phyloP scores from a whole-genome alignment of 805 yeast species.

The Suhomyces sp. region DNA sequence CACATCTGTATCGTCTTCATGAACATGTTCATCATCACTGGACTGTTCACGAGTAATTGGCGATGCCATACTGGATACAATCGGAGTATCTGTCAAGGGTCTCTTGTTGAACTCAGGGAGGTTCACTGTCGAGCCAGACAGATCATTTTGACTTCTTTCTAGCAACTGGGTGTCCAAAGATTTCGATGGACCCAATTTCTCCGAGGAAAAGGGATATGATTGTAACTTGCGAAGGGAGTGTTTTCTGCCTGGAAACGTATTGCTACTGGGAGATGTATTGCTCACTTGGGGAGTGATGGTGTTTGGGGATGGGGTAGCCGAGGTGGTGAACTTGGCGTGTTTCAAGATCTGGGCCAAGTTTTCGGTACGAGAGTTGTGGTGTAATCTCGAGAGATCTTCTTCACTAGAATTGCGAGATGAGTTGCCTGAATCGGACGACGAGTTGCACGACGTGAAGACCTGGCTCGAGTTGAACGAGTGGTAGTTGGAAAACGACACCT shows the following conservation, averaged over 20 bases:
- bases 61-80: constrained; percentile 54
- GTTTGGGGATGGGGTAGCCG: constrained; percentile 11
- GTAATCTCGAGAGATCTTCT: constrained; percentile 10
- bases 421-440: constrained; percentile 11
- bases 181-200: constrained; percentile 9
- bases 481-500: constrained; percentile 19
- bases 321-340: constrained; percentile 6
- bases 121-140: constrained; percentile 10
- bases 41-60: constrained; percentile 41
- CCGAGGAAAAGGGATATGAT: constrained; percentile 13
- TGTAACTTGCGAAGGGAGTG: constrained; percentile 13
- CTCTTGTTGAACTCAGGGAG: constrained; percentile 66
- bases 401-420: constrained; percentile 14
- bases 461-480: constrained; percentile 9
- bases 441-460: constrained; percentile 10
- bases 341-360: background rate
- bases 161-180: constrained; percentile 14
- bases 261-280: constrained; percentile 7
- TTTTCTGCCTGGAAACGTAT: constrained; percentile 16
- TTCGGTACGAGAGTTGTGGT: no score
- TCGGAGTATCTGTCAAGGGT: constrained; percentile 75
- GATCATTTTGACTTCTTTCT: constrained; percentile 5
- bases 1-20: constrained; percentile 8
- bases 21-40: constrained; percentile 29
- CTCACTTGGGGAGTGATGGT: constrained; percentile 6